A percentile compares a stretch with the other conserved stretches of the same genome.
Evolutionary conservation across 495 filamentous ascomycete genomes (phyloP).

Genomic region (Penicillium pulvis): DNA sequence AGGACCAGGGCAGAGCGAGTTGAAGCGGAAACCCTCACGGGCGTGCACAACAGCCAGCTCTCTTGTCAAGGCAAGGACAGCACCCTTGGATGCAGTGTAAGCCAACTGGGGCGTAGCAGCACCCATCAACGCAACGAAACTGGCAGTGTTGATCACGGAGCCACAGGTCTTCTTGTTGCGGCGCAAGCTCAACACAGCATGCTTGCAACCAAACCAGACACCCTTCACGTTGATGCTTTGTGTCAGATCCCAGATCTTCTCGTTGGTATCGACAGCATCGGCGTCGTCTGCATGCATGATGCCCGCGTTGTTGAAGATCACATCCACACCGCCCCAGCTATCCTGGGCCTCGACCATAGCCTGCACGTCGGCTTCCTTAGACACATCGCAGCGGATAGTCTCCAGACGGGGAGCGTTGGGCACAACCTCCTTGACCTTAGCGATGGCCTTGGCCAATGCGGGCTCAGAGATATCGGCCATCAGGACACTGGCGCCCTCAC

Average conservation of each 20-base stretch:
- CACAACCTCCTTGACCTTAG: constrained; percentile 71
- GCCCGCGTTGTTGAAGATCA: constrained; percentile 98
- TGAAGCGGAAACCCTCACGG: constrained; percentile 83
- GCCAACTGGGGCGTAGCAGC: constrained; percentile 91
- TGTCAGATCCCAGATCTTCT: constrained; percentile 93
- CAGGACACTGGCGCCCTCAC: constrained; percentile 85
- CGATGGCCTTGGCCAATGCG: constrained; percentile 68
- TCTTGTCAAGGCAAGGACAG: constrained; percentile 81
- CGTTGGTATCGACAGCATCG: constrained; percentile 80
- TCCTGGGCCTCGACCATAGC: constrained; percentile 70
- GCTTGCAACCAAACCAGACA: constrained; percentile 95
- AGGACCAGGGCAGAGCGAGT: constrained; percentile 90
- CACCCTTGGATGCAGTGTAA: constrained; percentile 93
- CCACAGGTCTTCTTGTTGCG: constrained; percentile 64
- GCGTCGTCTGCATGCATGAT: constrained; percentile 94
- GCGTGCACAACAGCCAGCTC: constrained; percentile 84
- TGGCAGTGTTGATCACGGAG: constrained; percentile 93
- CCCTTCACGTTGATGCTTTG: constrained; percentile 97
- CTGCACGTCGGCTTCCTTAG: constrained; percentile 72
- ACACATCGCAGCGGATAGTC: constrained; percentile 61
- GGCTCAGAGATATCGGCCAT: constrained; percentile 80
- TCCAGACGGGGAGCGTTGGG: constrained; percentile 60
- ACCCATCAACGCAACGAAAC: constrained; percentile 88
- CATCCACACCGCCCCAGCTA: constrained; percentile 83
- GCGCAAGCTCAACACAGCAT: constrained; percentile 80